Base-by-base conservation (phyloP, 768 basidiomycete species). In the Pisolithus sp. region DNA sequence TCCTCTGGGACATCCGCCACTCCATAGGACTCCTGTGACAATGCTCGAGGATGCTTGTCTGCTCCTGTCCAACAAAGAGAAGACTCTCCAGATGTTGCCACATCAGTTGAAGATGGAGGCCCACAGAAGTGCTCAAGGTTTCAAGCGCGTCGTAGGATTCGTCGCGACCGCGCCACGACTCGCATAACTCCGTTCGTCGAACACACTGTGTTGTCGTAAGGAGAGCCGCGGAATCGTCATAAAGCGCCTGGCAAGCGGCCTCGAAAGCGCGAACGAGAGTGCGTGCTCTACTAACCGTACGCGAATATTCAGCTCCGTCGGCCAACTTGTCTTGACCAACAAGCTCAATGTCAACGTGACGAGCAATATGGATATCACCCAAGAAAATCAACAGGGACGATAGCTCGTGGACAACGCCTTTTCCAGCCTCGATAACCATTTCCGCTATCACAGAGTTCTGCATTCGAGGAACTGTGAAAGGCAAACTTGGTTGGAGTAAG, bases 281-380 rank as follows among this genome's bases (percentile, higher is more conserved):
- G 7, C 74, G 73, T 5, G 78, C 81, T 50, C 69, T 71, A 47
- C 73, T 70, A 1, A 80, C 73, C 24, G 70, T 70, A 38, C 69
- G 66, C 45, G 70, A 53, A 50, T 76, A 78, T 20, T 62, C 63
- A 15, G 59, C 58, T 39, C 74, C 74, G 9, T 69, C 66, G 2
- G 63, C 52, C 1, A 71, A 61, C 7, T 65, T 61, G 4, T 66
- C 56, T 10, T 66, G 60, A 24, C 67, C 60, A 20, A 67, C 61
- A 8, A 72, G 73, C 40, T 80, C 74, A 12, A 82, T 66, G 51
- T 82, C 82, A 36, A 82, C 72, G 41, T 73, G 70, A 24, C 71
- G 69, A 17, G 79, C 78, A 21, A 82, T 60, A 54, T 82, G 76
- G 49, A 82, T 68, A 45, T 78, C 77, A 20, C 72, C 71, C 20